Conservation (phyloP, 2,329 filamentous ascomycete genomes). For the Curvularia sp. region DNA sequence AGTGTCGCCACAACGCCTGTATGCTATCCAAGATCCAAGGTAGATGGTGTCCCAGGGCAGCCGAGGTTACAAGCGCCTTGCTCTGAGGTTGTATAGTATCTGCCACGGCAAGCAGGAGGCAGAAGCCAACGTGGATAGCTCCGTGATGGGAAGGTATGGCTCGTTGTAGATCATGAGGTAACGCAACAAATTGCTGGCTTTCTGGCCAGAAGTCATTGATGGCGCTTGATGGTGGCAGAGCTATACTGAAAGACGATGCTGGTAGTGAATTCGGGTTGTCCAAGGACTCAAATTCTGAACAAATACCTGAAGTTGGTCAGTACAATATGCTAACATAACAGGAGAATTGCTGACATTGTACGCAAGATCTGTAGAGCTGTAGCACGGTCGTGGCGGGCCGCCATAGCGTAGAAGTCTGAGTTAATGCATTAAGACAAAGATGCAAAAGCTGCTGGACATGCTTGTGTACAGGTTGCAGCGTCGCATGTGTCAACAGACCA, state of each 20-base stretch:
- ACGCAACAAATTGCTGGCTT: constrained; percentile 51
- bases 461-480: constrained; percentile 52
- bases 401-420: constrained; percentile 47
- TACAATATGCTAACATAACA: neutral
- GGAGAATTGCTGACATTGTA: constrained; percentile 48
- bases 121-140: constrained; percentile 39
- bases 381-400: constrained; percentile 44
- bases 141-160: constrained; percentile 33
- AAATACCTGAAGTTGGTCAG: constrained; percentile 52
- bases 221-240: constrained; percentile 51
- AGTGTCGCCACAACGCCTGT: constrained; percentile 35
- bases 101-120: constrained; percentile 33
- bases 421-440: constrained; percentile 48
- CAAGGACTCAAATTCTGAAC: constrained; percentile 52
- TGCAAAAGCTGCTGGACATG: constrained; percentile 48
- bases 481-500: constrained; percentile 54
- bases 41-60: constrained; percentile 26
- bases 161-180: constrained; percentile 52
- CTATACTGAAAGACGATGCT: constrained; percentile 33
- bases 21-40: constrained; percentile 40
- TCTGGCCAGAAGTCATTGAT: constrained; percentile 50
- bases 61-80: constrained; percentile 3
- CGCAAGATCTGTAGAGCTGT: constrained; percentile 51
- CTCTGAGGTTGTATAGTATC: constrained; percentile 4
- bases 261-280: constrained; percentile 25